Evolutionary conservation across 2,329 filamentous ascomycete species (phyloP).

Genomic region (Penicillium sp.): DNA sequence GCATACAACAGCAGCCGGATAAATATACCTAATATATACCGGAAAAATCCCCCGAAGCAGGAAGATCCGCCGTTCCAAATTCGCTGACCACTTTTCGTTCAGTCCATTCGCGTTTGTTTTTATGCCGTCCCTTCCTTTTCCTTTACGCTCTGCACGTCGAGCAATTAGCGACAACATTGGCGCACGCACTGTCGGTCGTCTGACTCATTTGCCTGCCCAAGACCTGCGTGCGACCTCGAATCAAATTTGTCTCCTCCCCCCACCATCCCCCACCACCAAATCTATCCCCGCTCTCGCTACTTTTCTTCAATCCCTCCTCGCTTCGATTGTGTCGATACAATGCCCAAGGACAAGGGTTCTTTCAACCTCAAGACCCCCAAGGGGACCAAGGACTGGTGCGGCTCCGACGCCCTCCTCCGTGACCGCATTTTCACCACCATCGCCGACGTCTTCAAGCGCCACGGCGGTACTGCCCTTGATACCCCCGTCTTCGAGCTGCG

Average conservation of each 20-base stretch:
- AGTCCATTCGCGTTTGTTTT: constrained; percentile 19
- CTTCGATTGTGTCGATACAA: constrained; percentile 19
- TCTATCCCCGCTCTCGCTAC: constrained; percentile 24
- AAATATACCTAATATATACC: constrained; percentile 13
- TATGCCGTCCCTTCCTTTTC: constrained; percentile 29
- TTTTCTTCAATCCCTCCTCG: constrained; percentile 20
- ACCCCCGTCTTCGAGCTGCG: constrained; percentile 80
- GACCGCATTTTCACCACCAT: constrained; percentile 75
- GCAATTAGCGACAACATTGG: constrained; percentile 23
- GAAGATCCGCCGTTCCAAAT: constrained; percentile 13
- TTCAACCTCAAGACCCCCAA: constrained; percentile 83
- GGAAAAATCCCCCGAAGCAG: constrained; percentile 15
- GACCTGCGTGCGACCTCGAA: constrained; percentile 21
- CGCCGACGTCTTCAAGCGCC: constrained; percentile 73
- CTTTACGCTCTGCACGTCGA: constrained; percentile 28
- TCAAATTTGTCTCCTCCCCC: constrained; percentile 26
- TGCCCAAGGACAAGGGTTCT: constrained; percentile 39
- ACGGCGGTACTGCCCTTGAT: constrained; percentile 73
- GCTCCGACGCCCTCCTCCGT: constrained; percentile 71
- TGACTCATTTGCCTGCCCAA: constrained; percentile 20
- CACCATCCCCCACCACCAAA: constrained; percentile 28
- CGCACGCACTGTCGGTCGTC: constrained; percentile 10
- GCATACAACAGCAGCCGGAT: constrained; percentile 11
- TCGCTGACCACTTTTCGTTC: constrained; percentile 7
- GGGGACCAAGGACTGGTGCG: constrained; percentile 83